phyloP scores from a whole-genome alignment of 139 green algal species.

The Nannochloris sp. region DNA sequence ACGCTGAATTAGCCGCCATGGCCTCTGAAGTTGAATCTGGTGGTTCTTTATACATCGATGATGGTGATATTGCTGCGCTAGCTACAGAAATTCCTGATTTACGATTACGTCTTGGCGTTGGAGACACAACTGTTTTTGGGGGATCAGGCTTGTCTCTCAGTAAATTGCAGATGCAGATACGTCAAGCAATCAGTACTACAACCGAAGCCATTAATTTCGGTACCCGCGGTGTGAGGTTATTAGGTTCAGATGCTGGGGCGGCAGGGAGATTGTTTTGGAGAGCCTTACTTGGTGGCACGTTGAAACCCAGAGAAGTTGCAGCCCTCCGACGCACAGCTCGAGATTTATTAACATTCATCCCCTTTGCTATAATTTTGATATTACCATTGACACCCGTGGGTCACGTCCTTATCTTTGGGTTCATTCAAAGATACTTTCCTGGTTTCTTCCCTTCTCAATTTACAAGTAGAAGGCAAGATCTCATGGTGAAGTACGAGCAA shows the following conservation, averaged over 20 bases:
- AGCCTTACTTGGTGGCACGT: constrained; percentile 63
- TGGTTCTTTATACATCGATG: constrained; percentile 37
- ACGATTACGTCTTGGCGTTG: constrained; percentile 64
- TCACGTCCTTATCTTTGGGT: constrained; percentile 95
- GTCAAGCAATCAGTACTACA: constrained; percentile 36
- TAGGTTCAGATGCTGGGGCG: constrained; percentile 59
- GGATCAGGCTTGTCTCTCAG: constrained; percentile 42
- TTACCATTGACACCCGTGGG: constrained; percentile 91
- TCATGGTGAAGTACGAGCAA: constrained; percentile 59
- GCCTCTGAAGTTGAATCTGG: constrained; percentile 32
- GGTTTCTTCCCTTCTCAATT: constrained; percentile 96
- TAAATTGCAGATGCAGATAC: constrained; percentile 51
- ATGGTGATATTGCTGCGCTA: constrained; percentile 63
- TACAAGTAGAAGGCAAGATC: constrained; percentile 72
- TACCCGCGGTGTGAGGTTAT: constrained; percentile 65
- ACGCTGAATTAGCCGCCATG: constrained; percentile 62
- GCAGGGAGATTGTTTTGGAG: constrained; percentile 61
- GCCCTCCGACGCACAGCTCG: constrained; percentile 81
- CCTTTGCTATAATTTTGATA: constrained; percentile 98
- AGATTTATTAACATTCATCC: constrained; percentile 91
- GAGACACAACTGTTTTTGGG: constrained; percentile 67
- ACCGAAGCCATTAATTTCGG: constrained; percentile 77
- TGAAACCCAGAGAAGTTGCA: constrained; percentile 86
- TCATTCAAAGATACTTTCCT: constrained; percentile 97
- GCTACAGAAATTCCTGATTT: constrained; percentile 86